Evolutionary conservation across 2,329 filamentous ascomycete species (phyloP), one percentile per base, ranked within the genome.

Genomic region (Xylaria sp.): DNA sequence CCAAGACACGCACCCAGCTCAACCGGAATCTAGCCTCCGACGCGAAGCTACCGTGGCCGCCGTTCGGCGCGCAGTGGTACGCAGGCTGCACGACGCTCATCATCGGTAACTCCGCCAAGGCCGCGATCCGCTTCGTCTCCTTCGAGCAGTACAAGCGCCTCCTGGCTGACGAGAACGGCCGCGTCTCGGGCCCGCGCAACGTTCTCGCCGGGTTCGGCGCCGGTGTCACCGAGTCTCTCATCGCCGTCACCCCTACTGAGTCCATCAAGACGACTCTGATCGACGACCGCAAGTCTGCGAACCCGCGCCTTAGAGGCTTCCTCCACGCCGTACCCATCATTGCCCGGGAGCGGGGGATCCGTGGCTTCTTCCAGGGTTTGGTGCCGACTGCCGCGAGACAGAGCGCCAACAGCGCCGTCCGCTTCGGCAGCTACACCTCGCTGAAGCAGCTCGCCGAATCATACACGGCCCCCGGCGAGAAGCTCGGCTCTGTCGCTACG

Each of bases 231-330:
- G 95, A 99, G 80, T 96, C 92, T 3, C 80, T 97, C 54, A 80
- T 99, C 2, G 95, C 95, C 11, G 95, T 99, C 35, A 99, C 95
- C 35, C 95, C 95, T 0, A 97, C 96, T 62, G 95, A 99, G 80
- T 96, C 92, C 73, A 97, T 99, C 79, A 99, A 99, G 83, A 99
- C 95, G 53, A 96, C 96, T 70, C 82, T 99, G 85, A 98, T 99
- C 74, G 95, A 99, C 75, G 95, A 99, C 78, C 90, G 92, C 71
- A 99, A 99, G 81, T 84, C 86, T 3, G 83, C 87, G 28, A 92
- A 92, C 38, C 95, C 95, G 35, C 89, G 94, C 15, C 89, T 99
- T 87, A 87, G 89, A 64, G 95, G 95, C 25, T 97, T 99, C 79
- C 81, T 98, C 17, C 92, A 98, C 76, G 95, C 94, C 53, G 91